Conservation (phyloP, 495 filamentous ascomycete genomes). For the Aspergillus diversus region DNA sequence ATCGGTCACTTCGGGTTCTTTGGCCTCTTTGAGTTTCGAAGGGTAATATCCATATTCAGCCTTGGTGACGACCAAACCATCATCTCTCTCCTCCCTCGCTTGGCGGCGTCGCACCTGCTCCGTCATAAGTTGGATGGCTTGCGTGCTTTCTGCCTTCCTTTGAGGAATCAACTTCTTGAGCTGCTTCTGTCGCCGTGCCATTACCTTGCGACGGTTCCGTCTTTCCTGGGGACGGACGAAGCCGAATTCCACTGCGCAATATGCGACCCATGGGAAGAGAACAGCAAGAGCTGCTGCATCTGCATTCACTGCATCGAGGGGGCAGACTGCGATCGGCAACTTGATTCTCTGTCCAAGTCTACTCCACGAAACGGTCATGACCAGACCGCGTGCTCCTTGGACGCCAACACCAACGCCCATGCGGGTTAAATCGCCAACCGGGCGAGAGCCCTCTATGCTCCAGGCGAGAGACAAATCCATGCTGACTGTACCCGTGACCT, state of each 20-base stretch:
- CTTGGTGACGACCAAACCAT: conserved; percentile 44
- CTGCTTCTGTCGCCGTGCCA: conserved; percentile 42
- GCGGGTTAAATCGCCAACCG: conserved; percentile 42
- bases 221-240: conserved; percentile 47
- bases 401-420: conserved; percentile 47
- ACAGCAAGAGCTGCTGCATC: conserved; percentile 44
- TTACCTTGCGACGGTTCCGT: conserved; percentile 37
- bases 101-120: conserved; percentile 54
- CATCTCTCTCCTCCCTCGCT: conserved; percentile 38
- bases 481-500: conserved; percentile 28
- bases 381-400: conserved; percentile 34
- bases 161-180: conserved; percentile 46
- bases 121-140: conserved; percentile 56
- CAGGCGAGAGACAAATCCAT: conserved; percentile 36
- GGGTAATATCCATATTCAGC: conserved; percentile 50
- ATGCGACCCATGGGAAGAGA: conserved; percentile 51
- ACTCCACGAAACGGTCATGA: conserved; percentile 45
- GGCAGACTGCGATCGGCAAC: conserved; percentile 44
- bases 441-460: conserved; percentile 43
- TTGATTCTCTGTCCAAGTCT: conserved; percentile 47
- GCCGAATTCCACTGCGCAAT: conserved; percentile 54
- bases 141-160: conserved; percentile 51
- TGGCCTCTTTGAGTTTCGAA: conserved; percentile 25
- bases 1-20: conserved; percentile 41
- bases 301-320: conserved; percentile 39